Conservation (phyloP, 1,284 basidiomycete species). For the Cutaneotrichosporon mucoides region DNA sequence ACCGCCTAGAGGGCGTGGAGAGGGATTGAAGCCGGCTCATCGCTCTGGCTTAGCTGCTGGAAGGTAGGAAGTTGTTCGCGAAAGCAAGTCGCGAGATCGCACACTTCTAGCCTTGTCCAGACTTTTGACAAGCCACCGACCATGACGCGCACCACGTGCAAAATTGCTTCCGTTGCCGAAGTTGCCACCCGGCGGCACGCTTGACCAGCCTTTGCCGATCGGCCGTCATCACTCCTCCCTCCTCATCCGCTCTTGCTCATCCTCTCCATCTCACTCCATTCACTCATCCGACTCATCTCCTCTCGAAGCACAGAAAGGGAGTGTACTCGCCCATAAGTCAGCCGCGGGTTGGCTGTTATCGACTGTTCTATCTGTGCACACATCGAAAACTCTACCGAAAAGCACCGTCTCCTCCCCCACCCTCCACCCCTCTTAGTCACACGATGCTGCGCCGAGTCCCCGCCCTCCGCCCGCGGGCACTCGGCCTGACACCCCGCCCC, state of each 20-base stretch:
- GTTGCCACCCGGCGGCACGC: conserved; percentile 3
- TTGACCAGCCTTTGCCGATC: neutral
- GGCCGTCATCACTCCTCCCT: neutral
- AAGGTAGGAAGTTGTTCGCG: neutral
- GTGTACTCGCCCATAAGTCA: no score
- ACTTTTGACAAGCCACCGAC: neutral
- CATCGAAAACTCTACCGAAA: neutral
- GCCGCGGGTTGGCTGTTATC: no score
- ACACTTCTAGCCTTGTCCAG: neutral
- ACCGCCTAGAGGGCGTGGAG: conserved; percentile 51
- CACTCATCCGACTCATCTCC: neutral
- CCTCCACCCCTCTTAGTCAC: neutral
- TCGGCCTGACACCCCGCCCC: neutral
- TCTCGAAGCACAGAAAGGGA: no score
- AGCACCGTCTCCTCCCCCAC: neutral
- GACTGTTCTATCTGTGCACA: neutral
- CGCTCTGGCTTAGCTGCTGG: neutral
- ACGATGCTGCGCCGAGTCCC: conserved; percentile 17
- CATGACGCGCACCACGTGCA: neutral
- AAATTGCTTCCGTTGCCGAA: conserved; percentile 5
- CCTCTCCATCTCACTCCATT: neutral
- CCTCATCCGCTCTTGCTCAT: neutral
- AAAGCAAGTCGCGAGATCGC: neutral
- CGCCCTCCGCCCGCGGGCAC: conserved; percentile 13
- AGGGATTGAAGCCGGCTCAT: conserved; percentile 23